Conservation (phyloP, 805 yeast genomes). For the Pichia heedii region DNA sequence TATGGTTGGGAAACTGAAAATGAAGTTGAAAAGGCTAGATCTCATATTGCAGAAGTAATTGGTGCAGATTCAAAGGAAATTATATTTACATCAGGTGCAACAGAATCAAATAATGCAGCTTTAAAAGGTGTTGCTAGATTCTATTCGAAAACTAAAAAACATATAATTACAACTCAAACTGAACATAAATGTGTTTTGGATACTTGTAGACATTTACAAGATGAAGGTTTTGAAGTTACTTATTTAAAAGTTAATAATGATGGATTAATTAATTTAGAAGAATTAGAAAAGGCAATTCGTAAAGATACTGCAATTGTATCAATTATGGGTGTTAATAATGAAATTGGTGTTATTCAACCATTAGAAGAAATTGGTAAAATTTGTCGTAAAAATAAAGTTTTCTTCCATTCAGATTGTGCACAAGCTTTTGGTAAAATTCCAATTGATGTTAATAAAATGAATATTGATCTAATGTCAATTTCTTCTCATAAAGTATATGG, state of each 20-base stretch:
- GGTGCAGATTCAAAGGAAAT: constrained; percentile 95
- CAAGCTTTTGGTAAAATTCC: constrained; percentile 95
- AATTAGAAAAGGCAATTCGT: constrained; percentile 73
- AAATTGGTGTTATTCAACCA: constrained; percentile 96
- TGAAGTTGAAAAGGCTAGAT: constrained; percentile 83
- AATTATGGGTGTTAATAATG: constrained; percentile 95
- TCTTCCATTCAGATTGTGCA: constrained; percentile 96
- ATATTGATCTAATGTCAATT: constrained; percentile 86
- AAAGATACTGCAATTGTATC: constrained; percentile 88
- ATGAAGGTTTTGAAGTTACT: constrained; percentile 94
- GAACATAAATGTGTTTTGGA: constrained; percentile 99
- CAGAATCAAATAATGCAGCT: constrained; percentile 93
- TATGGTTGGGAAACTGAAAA: constrained; percentile 98
- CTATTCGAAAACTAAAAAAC: constrained; percentile 82
- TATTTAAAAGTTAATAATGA: constrained; percentile 75
- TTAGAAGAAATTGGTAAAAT: constrained; percentile 84
- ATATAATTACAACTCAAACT: constrained; percentile 91
- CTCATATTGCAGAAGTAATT: constrained; percentile 72
- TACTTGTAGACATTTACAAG: constrained; percentile 88
- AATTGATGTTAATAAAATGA: constrained; percentile 85
- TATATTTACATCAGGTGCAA: constrained; percentile 95
- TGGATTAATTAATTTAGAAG: constrained; percentile 73
- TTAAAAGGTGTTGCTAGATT: constrained; percentile 94
- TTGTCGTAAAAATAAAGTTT: constrained; percentile 80
- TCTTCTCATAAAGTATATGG: constrained; percentile 97